phyloP scores from a whole-genome alignment of 2,329 filamentous ascomycete genomes.

The Simplicillium sp. region DNA sequence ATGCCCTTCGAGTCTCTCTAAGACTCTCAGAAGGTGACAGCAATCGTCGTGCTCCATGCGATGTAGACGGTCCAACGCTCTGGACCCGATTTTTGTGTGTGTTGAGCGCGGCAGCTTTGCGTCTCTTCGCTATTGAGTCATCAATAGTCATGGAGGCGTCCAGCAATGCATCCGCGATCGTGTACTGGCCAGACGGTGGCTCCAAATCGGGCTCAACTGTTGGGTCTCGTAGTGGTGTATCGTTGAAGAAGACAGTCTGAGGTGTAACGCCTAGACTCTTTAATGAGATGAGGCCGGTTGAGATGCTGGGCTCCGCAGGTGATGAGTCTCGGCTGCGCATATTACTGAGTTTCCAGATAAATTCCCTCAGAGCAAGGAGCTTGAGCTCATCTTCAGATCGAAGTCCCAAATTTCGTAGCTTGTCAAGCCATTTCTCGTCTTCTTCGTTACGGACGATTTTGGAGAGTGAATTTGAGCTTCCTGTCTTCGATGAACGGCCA shows the following conservation, averaged over 20 bases:
- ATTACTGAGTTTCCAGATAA: conserved; percentile 77
- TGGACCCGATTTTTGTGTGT: conserved; percentile 35
- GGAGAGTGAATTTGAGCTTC: conserved; percentile 46
- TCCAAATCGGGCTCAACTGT: conserved; percentile 22
- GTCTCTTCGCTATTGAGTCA: conserved; percentile 47
- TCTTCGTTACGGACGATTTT: conserved; percentile 73
- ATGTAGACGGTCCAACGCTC: conserved; percentile 21
- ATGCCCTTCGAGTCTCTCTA: conserved; percentile 25
- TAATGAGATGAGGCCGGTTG: conserved; percentile 51
- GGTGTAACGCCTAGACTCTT: conserved; percentile 69
- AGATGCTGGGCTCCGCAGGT: conserved; percentile 21
- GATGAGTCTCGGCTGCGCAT: conserved; percentile 50
- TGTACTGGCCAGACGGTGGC: conserved; percentile 45
- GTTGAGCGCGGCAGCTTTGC: conserved; percentile 34
- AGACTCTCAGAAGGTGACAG: conserved; percentile 20
- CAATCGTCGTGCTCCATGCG: conserved; percentile 13
- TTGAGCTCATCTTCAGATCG: conserved; percentile 79
- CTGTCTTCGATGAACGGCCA: conserved; percentile 24
- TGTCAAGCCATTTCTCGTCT: conserved; percentile 86
- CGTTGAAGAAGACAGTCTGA: conserved; percentile 90
- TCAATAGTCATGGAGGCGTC: conserved; percentile 89
- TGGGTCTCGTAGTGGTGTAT: conserved; percentile 45
- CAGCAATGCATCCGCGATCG: conserved; percentile 80
- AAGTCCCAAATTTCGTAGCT: conserved; percentile 77
- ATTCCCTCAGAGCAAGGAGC: conserved; percentile 75